Evolutionary conservation across 2,329 filamentous ascomycete species (phyloP).

Genomic region (Ascochyta pisi): DNA sequence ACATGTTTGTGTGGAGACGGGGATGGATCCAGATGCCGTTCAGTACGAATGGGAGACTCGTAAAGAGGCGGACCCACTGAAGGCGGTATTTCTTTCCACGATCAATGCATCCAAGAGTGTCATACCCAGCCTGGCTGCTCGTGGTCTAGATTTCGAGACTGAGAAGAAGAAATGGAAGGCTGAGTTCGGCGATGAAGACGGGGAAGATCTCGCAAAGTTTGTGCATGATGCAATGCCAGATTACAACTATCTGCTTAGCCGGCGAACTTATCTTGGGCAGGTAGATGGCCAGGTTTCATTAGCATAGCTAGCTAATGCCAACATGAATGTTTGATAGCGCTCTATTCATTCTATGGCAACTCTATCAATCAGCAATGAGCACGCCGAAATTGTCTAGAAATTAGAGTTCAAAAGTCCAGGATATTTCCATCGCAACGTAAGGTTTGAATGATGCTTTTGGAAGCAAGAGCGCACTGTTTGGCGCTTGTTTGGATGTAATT

Average conservation of each 20-base stretch:
- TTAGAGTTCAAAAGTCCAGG: too few relatives aligned
- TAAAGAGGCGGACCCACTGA: slow-evolving; percentile 3
- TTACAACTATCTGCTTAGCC: slow-evolving; percentile 21
- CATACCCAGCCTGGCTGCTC: slow-evolving; percentile 12
- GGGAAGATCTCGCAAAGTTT: slow-evolving; percentile 4
- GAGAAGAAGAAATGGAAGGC: slow-evolving; percentile 23
- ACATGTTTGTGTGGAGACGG: slow-evolving; percentile 15
- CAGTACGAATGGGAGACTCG: slow-evolving; percentile 24
- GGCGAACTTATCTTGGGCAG: not conserved
- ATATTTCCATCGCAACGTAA: too few relatives aligned
- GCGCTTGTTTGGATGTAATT: too few relatives aligned
- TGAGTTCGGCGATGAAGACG: slow-evolving; percentile 20
- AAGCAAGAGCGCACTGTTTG: too few relatives aligned
- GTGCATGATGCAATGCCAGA: slow-evolving; percentile 20
- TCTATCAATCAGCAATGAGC: too few relatives aligned
- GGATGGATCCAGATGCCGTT: slow-evolving; percentile 19
- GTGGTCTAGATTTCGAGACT: slow-evolving; percentile 6
- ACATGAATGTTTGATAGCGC: too few relatives aligned
- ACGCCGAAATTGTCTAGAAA: too few relatives aligned
- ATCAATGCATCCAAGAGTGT: slow-evolving; percentile 18
- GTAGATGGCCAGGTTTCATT: not conserved
- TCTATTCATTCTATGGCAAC: too few relatives aligned
- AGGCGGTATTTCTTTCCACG: slow-evolving; percentile 13
- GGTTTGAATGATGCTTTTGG: too few relatives aligned
- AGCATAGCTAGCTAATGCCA: too few relatives aligned